Base-by-base conservation (phyloP, 169 alveolate genomes). In the Eimeria brunetti region DNA sequence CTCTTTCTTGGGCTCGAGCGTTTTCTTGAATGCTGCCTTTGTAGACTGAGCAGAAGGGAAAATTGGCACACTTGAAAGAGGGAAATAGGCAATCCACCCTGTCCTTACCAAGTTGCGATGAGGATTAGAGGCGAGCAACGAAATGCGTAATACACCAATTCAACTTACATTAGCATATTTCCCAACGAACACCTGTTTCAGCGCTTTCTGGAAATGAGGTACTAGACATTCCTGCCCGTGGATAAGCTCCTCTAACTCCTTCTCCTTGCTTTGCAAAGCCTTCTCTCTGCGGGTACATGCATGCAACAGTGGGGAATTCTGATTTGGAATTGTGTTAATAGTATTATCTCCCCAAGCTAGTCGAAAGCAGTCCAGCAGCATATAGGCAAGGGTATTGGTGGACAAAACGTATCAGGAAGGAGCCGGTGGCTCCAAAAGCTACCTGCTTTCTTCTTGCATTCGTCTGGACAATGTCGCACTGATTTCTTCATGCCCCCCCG, bases 121-220 rank as follows among this genome's bases (percentile, higher is more conserved):
- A 33, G 44, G 44, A 67, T 18, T 27, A 30, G 5, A 69, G 33
- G n/a, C n/a, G 36, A 69, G 14, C 27, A 36, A 36, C 51, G 51
- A 33, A 11, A 69, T 11, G 51, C 80, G 33, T 69, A 33, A 24
- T 8, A n/a, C 44, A 67, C 11, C 44, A 18, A 33, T 36, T 69
- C 51, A 71, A 20, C 89, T 81, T 81, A 81, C 89, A 53, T 12
- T n/a, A 53, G 33, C 89, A 33, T 81, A 49, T 14, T 33, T 41
- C 60, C 7, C 91, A 27, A 3, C 60, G 2, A 85, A 27, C 56
- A 85, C 80, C 49, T 85, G 73, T 14, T 56, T 85, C 60, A 85
- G 49, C 33, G 91, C 91, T 2, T 30, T 60, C n/a, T 60, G 38
- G 38, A 85, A 85, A 24, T 85, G 91, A 38, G 91, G 91, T 14